Evolutionary conservation across 768 basidiomycete genomes (phyloP), one percentile per base, ranked within the genome.

Genomic region (Boletus reticuloceps): DNA sequence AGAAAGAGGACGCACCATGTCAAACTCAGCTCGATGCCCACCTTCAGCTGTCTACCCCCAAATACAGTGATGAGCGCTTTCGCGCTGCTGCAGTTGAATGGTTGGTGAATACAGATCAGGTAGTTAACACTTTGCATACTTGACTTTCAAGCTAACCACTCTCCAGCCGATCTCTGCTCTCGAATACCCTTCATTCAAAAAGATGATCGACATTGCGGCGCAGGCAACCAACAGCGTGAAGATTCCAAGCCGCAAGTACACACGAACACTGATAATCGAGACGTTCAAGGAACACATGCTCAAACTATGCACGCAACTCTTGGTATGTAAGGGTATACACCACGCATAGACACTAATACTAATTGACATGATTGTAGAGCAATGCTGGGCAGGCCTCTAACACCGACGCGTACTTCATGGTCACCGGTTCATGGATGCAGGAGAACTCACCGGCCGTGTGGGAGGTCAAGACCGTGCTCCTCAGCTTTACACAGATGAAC

Each of bases 401-500:
- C 8, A 34, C 10, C 0, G 40, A 59, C 4, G 14, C 39, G 0
- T 57, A 59, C 4, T 59, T 57, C 14, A 19, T 17, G 0, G 45
- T 58, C 1, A 59, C 41, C 0, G 25, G 29, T 0, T 53, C 37
- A 0, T 60, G 59, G 50, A 48, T 40, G 2, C 10, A 38, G 10
- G 36, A 47, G 16, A 1, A 0, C 1, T 3, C 5, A 7, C 25
- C 14, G 0, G 6, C 20, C 2, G 1, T 29, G 2, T 60, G 54
- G 58, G 41, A 46, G n/a, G 3, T 59, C 1, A 29, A 58, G 1
- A 58, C 17, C 3, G 65, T 66, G 0, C 60, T 80, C 0, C 44
- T 77, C 6, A 72, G 73, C 0, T 80, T 78, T 34, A 61, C 56
- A 0, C 63, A 58, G 13, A 55, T 80, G 40, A 79, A 80, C 53